Base-by-base conservation (phyloP, 148 eudicot species). In the Rhododendron simsii region DNA sequence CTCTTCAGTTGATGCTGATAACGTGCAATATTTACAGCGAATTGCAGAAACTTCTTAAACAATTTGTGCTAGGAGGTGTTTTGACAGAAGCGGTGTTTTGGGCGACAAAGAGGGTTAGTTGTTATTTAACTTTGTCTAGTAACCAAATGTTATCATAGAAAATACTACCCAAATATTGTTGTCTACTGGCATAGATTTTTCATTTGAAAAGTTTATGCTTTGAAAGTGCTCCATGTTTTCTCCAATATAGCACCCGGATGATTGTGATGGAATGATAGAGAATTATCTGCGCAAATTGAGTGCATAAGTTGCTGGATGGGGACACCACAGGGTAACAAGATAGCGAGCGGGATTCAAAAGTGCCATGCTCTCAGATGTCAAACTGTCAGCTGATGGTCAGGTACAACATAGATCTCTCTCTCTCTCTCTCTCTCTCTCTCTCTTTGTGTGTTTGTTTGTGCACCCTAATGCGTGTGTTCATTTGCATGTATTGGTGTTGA, bases 1-100 rank as follows among this genome's bases (percentile, higher is more conserved):
- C 55, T 16, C 37, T 86, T 41, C 45, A 76, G 81, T 85, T 84
- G 81, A 80, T 77, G 50, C 67, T 48, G 83, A 63, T 86, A 39
- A 84, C 37, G 14, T 33, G 48, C 83, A 69, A 88, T 76, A 55
- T 79, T 91, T 89, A 87, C 92, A 97, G 99, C 80, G 98, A 97
- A 92, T 89, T 97, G 92, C 93, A 91, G 89, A 94, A 88, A 90
- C 96, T 95, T 85, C 98, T 95, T 87, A 91, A 91, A 88, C 94
- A 95, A 87, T 92, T 97, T 87, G 99, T 97, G 44, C 84, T 91
- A 50, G 92, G 95, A 79, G 90, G 91, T 59, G 88, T 93, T 83
- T 86, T 97, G 92, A 87, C 98, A 75, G 99, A 97, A 86, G 94
- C 93, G 84, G 99, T 95, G 86, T 97, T 97, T 88, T 97, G 99